Evolutionary conservation across 2,329 filamentous ascomycete species (phyloP), one percentile per base, ranked within the genome.

Genomic region (Orbilia oligospora): DNA sequence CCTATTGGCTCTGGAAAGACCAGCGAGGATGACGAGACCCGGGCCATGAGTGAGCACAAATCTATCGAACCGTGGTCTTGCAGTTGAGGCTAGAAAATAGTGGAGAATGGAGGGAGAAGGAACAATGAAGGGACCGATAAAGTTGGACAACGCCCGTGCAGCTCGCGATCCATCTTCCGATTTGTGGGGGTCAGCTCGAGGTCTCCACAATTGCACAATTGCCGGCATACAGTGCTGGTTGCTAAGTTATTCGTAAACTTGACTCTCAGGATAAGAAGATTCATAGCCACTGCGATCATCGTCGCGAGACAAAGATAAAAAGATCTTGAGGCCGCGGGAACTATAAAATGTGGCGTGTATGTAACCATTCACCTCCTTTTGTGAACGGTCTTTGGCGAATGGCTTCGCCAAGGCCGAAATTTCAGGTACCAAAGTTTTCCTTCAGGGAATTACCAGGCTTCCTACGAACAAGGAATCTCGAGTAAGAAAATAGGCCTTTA

Each of bases 31-130:
- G 68, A 71, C 51, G 9, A 18, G 16, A 64, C 22, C n/a, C 33
- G 55, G 68, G 36, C 48, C 49, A 56, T 44, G 58, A 72, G 71
- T 44, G 58, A 72, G 71, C 27, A 44, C 38, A 56, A 55, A 63
- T 71, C 58, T 36, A 51, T 27, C 58, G 67, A 77, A 77, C 67
- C 67, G 61, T 77, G 61, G 72, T 77, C 66, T 64, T 46, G 46
- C 46, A 53, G 27, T 49, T 48, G 66, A 58, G 10, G 27, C 46
- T 66, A 41, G 38, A 53, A 14, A 70, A 49, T 30, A 66, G 72
- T 70, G 72, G 72, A 76, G 65, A 49, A 48, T 6, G n/a, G 27
- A 30, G 27, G 27, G 6, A 53, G 46, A 24, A 8, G 44, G 46
- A 51, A 48, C 53, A 27, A 18, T n/a, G 41, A 58, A 30, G 51